phyloP scores from a whole-genome alignment of 805 yeast species.

The Clavispora phyllophila region DNA sequence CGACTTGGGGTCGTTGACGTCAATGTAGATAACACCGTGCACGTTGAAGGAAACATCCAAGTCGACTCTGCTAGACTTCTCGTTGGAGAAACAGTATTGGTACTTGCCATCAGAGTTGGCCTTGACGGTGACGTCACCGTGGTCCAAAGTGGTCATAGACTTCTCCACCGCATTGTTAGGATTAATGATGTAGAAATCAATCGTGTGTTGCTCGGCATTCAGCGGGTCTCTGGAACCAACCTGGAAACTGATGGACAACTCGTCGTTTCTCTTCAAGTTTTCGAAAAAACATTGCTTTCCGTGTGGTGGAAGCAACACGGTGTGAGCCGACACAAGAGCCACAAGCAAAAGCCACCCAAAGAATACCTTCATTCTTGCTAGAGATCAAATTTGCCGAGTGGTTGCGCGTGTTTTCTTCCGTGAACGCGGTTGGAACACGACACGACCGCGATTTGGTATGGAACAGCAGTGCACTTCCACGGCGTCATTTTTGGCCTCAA shows the following conservation, averaged over 20 bases:
- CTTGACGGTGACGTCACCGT: conserved; percentile 70
- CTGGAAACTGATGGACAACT: conserved; percentile 83
- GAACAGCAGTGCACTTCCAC: too few species aligned
- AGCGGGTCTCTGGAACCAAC: conserved; percentile 84
- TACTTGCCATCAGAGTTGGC: conserved; percentile 70
- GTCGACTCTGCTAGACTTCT: conserved; percentile 61
- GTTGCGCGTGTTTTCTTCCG: background rate
- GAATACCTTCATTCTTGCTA: conserved; percentile 10
- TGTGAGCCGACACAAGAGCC: conserved; percentile 53
- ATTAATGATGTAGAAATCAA: conserved; percentile 53
- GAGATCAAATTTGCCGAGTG: background rate
- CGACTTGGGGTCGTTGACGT: conserved; percentile 66
- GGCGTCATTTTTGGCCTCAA: too few species aligned
- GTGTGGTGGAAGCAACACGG: conserved; percentile 73
- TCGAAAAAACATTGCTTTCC: conserved; percentile 90
- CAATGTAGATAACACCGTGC: conserved; percentile 87
- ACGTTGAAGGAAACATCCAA: conserved; percentile 94
- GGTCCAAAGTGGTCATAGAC: conserved; percentile 55
- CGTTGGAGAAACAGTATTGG: conserved; percentile 89
- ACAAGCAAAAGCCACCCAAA: conserved; percentile 13
- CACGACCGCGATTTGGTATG: background rate
- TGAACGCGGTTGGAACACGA: conserved; percentile 4
- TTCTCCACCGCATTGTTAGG: conserved; percentile 46
- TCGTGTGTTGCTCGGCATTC: conserved; percentile 57
- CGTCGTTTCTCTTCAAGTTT: conserved; percentile 74